Conservation (phyloP, 148 eudicot genomes). For the Arctostaphylos glauca region DNA sequence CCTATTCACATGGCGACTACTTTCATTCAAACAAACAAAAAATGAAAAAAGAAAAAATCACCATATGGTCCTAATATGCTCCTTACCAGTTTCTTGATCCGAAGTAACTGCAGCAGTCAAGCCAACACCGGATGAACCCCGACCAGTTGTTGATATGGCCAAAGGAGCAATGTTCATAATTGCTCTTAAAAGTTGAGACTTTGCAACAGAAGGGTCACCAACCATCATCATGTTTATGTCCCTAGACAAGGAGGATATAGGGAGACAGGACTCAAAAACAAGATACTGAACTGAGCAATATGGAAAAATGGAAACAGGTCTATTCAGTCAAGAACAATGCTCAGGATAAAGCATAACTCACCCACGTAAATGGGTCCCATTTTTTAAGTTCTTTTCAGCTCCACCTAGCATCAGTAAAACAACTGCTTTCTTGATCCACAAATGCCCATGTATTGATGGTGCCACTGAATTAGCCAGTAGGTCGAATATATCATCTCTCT, state of each 20-base stretch:
- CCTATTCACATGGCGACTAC: constrained; percentile 42
- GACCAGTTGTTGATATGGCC: constrained; percentile 96
- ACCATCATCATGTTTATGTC: constrained; percentile 99
- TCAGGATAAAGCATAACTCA: constrained; percentile 30
- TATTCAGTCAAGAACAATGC: not conserved
- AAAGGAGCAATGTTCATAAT: constrained; percentile 98
- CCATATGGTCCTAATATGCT: not conserved
- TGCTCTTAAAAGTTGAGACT: constrained; percentile 94
- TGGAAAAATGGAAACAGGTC: not conserved
- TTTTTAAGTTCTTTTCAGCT: constrained; percentile 89
- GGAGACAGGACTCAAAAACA: constrained; percentile 2
- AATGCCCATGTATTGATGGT: constrained; percentile 94
- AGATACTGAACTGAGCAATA: not conserved
- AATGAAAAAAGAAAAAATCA: not conserved
- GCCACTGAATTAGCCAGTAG: constrained; percentile 89
- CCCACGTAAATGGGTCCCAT: constrained; percentile 98
- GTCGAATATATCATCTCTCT: constrained; percentile 75
- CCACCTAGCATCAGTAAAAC: constrained; percentile 92
- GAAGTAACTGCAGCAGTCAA: constrained; percentile 98
- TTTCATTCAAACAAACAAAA: not conserved
- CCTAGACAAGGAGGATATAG: constrained; percentile 32
- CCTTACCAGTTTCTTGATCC: constrained; percentile 95
- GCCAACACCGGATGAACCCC: constrained; percentile 99
- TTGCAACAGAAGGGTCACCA: constrained; percentile 99
- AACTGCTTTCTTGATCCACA: constrained; percentile 97